These are phyloP conservation scores for Brettanomyces naardenensis DNA, from an alignment of 805 yeast genomes.

Conservation along the genomic window DNA sequence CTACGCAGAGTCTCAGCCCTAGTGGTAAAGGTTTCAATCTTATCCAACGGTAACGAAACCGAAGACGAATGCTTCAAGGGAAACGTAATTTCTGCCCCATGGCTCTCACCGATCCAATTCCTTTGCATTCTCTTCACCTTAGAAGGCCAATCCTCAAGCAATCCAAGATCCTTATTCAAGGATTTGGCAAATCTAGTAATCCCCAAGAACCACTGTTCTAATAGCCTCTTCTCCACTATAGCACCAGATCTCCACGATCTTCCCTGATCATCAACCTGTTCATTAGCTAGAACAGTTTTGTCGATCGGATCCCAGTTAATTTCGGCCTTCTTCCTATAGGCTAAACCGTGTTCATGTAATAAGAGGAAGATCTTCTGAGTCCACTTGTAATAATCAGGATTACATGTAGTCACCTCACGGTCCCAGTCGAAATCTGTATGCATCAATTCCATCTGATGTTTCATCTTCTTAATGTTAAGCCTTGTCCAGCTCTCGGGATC, in stretches of 20 bases:
- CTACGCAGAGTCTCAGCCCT: constrained; percentile 83
- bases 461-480: constrained; percentile 77
- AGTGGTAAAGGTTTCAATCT: constrained; percentile 66
- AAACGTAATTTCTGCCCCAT: constrained; percentile 68
- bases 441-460: constrained; percentile 70
- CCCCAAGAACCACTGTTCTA: constrained; percentile 91
- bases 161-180: constrained; percentile 54
- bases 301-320: constrained; percentile 99
- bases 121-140: constrained; percentile 85
- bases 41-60: constrained; percentile 8
- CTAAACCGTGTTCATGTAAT: constrained; percentile 67
- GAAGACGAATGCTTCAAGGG: constrained; percentile 5
- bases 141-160: constrained; percentile 73
- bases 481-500: constrained; percentile 82
- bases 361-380: constrained; percentile 81
- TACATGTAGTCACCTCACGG: constrained; percentile 77
- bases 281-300: constrained; percentile 89
- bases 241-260: constrained; percentile 98
- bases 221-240: constrained; percentile 67
- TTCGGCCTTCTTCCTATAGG: constrained; percentile 78
- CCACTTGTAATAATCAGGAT: constrained; percentile 84
- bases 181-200: constrained; percentile 76
- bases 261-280: constrained; percentile 89
- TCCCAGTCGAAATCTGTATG: constrained; percentile 91
- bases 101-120: constrained; percentile 89